Evolutionary conservation across 2,329 filamentous ascomycete genomes (phyloP), one percentile per base, ranked within the genome.

Genomic region (Penicillium sp.): DNA sequence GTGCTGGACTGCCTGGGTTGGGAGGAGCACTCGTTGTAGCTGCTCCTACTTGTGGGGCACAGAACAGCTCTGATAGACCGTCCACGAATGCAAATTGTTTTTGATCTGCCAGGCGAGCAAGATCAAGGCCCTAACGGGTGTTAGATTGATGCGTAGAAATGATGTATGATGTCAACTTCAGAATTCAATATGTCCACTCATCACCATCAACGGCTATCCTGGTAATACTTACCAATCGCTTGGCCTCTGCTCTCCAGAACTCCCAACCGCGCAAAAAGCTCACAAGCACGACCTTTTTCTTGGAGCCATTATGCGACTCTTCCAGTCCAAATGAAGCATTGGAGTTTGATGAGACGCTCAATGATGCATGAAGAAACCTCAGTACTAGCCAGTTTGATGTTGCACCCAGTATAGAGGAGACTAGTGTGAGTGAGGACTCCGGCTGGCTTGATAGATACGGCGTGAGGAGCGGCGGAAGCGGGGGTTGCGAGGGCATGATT

Each of bases 201-300:
- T 18, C 18, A 22, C 2, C n/a, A 16, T 24, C 25, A 41, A 35
- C 6, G 27, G 14, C 28, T 53, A 18, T 46, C 51, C 16, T 46
- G 20, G 13, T 16, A 41, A 11, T 5, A 63, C 78, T 58, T 73
- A 89, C 87, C 65, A 90, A 71, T 69, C 86, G 86, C 47, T 83
- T 80, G 2, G 80, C 81, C 44, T 89, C 86, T 3, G 86, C 82
- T 56, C 77, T 84, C 90, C 91, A 96, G 67, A 95, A 95, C 1
- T 81, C 76, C 57, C 81, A 82, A 63, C 92, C 87, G 54, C 89
- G 81, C 72, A 95, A 75, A 72, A 94, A 96, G 74, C 89, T 95
- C 51, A 94, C 84, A 3, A 96, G 77, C 3, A 96, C 78, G 0
- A 96, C 81, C 44, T 76, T 79, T 24, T 70, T 72, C 39, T 74